These are phyloP conservation scores for Corchorus olitorius DNA, from an alignment of 345 rosid genomes.

Conservation along the genomic window DNA sequence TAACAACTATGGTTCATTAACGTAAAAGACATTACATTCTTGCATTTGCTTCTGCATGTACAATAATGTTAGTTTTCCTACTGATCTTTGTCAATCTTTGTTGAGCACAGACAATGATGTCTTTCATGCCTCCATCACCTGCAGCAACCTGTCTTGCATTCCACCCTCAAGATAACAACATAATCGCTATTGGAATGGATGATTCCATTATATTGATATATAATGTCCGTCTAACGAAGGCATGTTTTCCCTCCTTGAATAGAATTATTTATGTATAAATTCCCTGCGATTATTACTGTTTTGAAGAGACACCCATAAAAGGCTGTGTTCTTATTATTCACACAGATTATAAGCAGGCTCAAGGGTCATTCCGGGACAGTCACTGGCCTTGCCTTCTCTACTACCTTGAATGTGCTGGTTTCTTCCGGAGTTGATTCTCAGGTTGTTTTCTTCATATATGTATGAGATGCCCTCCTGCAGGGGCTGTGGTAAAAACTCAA, in stretches of 20 bases:
- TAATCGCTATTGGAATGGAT: constrained; percentile 41
- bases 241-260: constrained; percentile 11
- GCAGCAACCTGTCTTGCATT: constrained; percentile 40
- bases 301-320: not conserved
- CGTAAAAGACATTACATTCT: not conserved
- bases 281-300: not conserved
- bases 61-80: not conserved
- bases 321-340: not conserved
- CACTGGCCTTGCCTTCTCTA: constrained; percentile 49
- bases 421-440: constrained; percentile 56
- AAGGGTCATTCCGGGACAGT: constrained; percentile 44
- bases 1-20: not conserved
- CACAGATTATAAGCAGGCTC: constrained; percentile 40
- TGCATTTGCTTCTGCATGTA: not conserved
- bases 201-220: constrained; percentile 39
- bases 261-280: not conserved
- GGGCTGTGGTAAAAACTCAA: not conserved
- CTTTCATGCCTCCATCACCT: constrained; percentile 39
- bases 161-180: constrained; percentile 46
- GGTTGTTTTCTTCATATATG: constrained; percentile 30
- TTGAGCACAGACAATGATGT: constrained; percentile 31
- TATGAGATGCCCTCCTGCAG: not conserved
- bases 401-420: constrained; percentile 34
- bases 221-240: constrained; percentile 31
- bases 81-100: not conserved